phyloP scores from a whole-genome alignment of 129 eudicot genomes.

The Saposhnikovia divaricata region DNA sequence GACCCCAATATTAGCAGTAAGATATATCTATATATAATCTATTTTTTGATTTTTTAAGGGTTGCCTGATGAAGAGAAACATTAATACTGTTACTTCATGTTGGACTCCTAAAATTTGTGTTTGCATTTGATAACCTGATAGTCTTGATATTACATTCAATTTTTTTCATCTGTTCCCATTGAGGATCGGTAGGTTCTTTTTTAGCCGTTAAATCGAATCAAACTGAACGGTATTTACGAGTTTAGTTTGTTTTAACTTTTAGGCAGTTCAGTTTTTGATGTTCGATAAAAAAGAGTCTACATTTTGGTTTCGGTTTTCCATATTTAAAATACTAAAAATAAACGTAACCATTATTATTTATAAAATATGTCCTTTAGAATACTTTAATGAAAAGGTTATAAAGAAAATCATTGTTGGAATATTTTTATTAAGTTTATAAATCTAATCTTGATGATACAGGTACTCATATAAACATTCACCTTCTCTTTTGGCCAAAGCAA shows the following conservation, averaged over 20 bases:
- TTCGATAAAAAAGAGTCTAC: neutral
- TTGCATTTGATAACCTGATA: neutral
- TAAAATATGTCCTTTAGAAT: neutral
- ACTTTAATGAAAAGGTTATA: neutral
- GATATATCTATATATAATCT: constrained; percentile 8
- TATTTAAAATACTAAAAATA: neutral
- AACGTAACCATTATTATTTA: neutral
- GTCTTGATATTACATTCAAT: neutral
- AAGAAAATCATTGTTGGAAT: neutral
- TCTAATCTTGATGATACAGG: neutral
- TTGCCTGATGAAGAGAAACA: neutral
- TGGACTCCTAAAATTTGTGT: neutral
- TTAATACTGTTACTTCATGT: neutral
- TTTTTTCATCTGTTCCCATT: neutral
- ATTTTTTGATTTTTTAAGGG: constrained; percentile 1
- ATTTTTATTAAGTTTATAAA: too few species aligned
- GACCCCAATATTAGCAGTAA: constrained; percentile 79
- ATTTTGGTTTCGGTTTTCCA: neutral
- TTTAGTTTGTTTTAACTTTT: neutral
- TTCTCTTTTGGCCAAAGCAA: neutral
- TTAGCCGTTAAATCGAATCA: neutral
- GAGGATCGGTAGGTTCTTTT: neutral
- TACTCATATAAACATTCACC: neutral
- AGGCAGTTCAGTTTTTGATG: neutral
- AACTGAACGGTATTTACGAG: neutral